Evolutionary conservation across 805 yeast species (phyloP).

Genomic region (Candida incommunis): DNA sequence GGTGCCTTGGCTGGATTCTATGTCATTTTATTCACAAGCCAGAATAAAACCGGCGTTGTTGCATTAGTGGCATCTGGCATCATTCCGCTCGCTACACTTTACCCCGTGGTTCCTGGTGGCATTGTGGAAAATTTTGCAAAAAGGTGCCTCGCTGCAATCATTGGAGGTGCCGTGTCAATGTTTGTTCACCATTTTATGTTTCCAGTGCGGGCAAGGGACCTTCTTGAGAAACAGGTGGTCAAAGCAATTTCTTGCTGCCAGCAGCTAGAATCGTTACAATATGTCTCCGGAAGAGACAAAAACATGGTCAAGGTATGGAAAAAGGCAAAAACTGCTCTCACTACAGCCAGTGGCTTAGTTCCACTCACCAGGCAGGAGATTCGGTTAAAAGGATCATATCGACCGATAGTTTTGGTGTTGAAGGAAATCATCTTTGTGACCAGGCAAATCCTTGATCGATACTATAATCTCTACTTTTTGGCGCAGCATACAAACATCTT

Average conservation of each 20-base stretch:
- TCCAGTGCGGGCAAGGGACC: constrained; percentile 35
- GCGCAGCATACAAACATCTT: constrained; percentile 15
- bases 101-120: constrained; percentile 27
- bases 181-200: constrained; percentile 31
- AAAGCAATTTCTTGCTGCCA: constrained; percentile 27
- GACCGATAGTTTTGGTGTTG: constrained; percentile 26
- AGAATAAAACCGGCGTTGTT: constrained; percentile 37
- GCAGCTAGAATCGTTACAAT: constrained; percentile 21
- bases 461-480: constrained; percentile 31
- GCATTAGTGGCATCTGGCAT: constrained; percentile 33
- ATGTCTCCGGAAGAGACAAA: constrained; percentile 20
- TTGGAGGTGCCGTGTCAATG: constrained; percentile 36
- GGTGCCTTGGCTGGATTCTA: constrained; percentile 35
- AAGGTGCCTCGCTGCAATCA: constrained; percentile 34
- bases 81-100: constrained; percentile 31
- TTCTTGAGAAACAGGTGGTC: constrained; percentile 28
- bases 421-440: constrained; percentile 32
- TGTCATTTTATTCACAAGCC: constrained; percentile 30
- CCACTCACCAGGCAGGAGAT: constrained; percentile 27
- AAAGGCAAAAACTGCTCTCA: constrained; percentile 25
- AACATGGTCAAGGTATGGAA: constrained; percentile 22
- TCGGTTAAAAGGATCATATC: constrained; percentile 32
- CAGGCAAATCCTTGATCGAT: constrained; percentile 32
- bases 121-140: constrained; percentile 33
- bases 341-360: constrained; percentile 28